phyloP scores from a whole-genome alignment of 2,329 filamentous ascomycete species.

The Sordariomycetes sp. region DNA sequence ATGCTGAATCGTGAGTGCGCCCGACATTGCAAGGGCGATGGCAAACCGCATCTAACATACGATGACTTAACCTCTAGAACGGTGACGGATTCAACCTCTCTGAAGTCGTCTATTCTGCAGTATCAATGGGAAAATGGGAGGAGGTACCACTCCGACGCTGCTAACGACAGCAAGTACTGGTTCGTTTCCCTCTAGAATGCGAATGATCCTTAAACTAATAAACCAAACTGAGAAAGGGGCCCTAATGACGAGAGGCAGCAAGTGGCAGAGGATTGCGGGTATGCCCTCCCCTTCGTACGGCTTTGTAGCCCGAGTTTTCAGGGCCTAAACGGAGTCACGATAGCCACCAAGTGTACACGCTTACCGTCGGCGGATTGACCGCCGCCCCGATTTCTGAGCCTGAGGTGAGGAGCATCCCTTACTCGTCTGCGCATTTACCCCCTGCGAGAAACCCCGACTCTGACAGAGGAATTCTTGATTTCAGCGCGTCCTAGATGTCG shows the following conservation, averaged over 20 bases:
- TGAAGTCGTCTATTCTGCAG: conserved; percentile 29
- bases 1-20: background rate
- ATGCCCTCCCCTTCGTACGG: background rate
- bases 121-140: conserved; percentile 35
- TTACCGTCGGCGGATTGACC: conserved; percentile 18
- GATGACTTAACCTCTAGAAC: background rate
- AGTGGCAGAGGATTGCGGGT: conserved; percentile 17
- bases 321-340: background rate
- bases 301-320: background rate
- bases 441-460: background rate
- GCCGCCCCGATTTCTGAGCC: conserved; percentile 19
- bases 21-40: background rate
- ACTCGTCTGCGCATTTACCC: background rate
- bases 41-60: background rate
- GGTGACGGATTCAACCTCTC: conserved; percentile 12
- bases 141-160: conserved; percentile 29
- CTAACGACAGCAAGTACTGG: conserved; percentile 23
- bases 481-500: conserved; percentile 21
- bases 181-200: background rate
- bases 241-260: conserved; percentile 17
- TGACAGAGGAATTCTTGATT: background rate
- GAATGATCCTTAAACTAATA: background rate
- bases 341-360: conserved; percentile 16
- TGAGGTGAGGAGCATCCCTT: conserved; percentile 10
- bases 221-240: conserved; percentile 8